These are phyloP conservation scores for Filosporella fistucella DNA, from an alignment of 495 filamentous ascomycete genomes.

Conservation along the genomic window DNA sequence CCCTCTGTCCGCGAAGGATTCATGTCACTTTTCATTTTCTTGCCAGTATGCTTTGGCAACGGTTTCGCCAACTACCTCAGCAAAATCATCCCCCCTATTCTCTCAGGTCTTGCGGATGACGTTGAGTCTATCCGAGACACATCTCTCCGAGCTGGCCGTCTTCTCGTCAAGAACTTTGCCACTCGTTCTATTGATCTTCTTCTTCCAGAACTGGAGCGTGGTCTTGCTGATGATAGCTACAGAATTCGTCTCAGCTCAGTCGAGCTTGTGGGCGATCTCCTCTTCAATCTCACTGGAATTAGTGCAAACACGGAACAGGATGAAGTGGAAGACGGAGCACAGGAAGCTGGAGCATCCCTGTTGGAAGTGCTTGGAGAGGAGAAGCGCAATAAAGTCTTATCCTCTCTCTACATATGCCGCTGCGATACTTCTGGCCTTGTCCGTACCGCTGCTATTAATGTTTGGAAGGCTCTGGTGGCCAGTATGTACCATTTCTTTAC, in stretches of 20 bases:
- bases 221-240: slow-evolving; percentile 91
- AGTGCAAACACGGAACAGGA: slow-evolving; percentile 78
- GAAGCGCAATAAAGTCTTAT: slow-evolving; percentile 90
- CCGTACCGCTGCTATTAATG: slow-evolving; percentile 80
- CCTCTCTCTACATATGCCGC: slow-evolving; percentile 92
- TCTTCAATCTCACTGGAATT: slow-evolving; percentile 98
- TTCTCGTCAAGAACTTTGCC: slow-evolving; percentile 97
- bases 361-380: slow-evolving; percentile 93
- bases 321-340: slow-evolving; percentile 70
- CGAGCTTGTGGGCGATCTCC: slow-evolving; percentile 90
- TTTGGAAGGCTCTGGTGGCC: slow-evolving; percentile 96
- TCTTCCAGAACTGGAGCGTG: slow-evolving; percentile 90
- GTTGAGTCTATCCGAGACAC: slow-evolving; percentile 93
- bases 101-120: slow-evolving; percentile 92
- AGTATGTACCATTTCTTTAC: too few species aligned
- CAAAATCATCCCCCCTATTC: slow-evolving; percentile 93
- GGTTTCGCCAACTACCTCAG: slow-evolving; percentile 94
- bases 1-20: slow-evolving; percentile 91
- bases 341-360: slow-evolving; percentile 83
- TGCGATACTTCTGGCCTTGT: slow-evolving; percentile 95
- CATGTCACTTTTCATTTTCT: slow-evolving; percentile 99
- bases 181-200: slow-evolving; percentile 90
- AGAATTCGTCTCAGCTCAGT: slow-evolving; percentile 97
- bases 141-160: slow-evolving; percentile 82
- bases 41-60: slow-evolving; percentile 98